Evolutionary conservation across 768 basidiomycete genomes (phyloP).

Genomic region (Hygrophorus russula): DNA sequence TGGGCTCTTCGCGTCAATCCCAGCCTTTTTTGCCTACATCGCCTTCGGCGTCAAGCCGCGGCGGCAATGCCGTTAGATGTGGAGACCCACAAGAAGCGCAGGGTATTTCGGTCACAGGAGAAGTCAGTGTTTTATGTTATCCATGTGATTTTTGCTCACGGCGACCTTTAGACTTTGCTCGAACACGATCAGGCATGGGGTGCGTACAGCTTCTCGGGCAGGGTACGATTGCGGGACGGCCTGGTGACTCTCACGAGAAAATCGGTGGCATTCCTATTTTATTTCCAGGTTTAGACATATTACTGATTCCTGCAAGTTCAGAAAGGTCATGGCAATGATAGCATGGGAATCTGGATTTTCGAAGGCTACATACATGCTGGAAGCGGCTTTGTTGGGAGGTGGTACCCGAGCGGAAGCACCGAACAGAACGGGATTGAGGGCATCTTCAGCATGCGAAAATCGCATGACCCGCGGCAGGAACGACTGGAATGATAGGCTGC

Average conservation of each 20-base stretch:
- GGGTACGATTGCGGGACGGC: slow-evolving; percentile 43
- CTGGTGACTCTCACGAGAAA: slow-evolving; percentile 48
- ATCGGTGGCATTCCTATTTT: slow-evolving; percentile 32
- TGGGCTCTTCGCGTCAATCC: slow-evolving; percentile 3
- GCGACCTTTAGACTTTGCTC: slow-evolving; percentile 31
- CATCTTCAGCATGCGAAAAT: slow-evolving; percentile 47
- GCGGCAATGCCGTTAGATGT: no score
- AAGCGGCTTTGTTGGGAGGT: slow-evolving; percentile 40
- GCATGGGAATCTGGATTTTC: slow-evolving; percentile 43
- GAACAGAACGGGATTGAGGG: slow-evolving; percentile 30
- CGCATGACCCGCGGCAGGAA: background rate
- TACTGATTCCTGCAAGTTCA: slow-evolving; percentile 12
- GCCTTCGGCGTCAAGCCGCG: background rate
- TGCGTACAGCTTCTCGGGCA: slow-evolving; percentile 48
- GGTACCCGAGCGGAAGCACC: slow-evolving; percentile 27
- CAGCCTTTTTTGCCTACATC: background rate
- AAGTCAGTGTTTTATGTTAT: slow-evolving; percentile 22
- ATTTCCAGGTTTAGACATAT: slow-evolving; percentile 2
- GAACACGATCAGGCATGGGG: slow-evolving; percentile 57
- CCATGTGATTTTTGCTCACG: slow-evolving; percentile 7
- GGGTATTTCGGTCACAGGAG: slow-evolving; percentile 27
- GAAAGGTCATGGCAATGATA: slow-evolving; percentile 21
- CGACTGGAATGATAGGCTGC: background rate
- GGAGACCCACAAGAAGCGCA: slow-evolving; percentile 13
- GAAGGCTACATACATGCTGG: slow-evolving; percentile 42